Evolutionary conservation across 768 basidiomycete genomes (phyloP).

Genomic region (Rhodocollybia butyracea): DNA sequence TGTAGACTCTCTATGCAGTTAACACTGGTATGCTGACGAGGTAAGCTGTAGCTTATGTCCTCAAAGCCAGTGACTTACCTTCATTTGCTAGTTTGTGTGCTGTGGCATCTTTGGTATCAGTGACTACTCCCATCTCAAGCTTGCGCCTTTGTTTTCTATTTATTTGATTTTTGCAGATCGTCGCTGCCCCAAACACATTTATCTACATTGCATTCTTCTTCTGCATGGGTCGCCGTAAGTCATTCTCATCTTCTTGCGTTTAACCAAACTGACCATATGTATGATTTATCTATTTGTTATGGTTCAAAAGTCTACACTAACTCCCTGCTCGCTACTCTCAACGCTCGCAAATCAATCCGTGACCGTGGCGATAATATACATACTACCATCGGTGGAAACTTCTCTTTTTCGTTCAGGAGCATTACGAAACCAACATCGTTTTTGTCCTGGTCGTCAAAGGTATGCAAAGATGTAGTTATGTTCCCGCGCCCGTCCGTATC

Average conservation of each 20-base stretch:
- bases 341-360: slow-evolving; percentile 21
- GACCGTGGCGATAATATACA: not conserved
- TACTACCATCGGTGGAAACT: not conserved
- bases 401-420: not conserved
- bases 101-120: slow-evolving; percentile 50
- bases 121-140: slow-evolving; percentile 10
- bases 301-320: slow-evolving; percentile 28
- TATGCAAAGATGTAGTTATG: too few species aligned
- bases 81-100: slow-evolving; percentile 43
- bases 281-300: slow-evolving; percentile 21
- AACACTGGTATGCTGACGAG: slow-evolving; percentile 39
- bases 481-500: too few species aligned
- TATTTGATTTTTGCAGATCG: slow-evolving; percentile 33
- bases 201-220: slow-evolving; percentile 61
- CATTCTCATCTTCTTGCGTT: slow-evolving; percentile 15
- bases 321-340: slow-evolving; percentile 27
- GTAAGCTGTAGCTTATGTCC: slow-evolving; percentile 15
- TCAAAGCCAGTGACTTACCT: not conserved
- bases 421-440: too few species aligned
- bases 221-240: slow-evolving; percentile 55
- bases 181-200: slow-evolving; percentile 43
- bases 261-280: not conserved
- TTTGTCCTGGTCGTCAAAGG: too few species aligned
- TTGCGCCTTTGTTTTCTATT: not conserved
- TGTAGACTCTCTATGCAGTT: slow-evolving; percentile 42